Evolutionary conservation across 257 asterid species (phyloP).

Genomic region (Oldenlandia corymbosa): DNA sequence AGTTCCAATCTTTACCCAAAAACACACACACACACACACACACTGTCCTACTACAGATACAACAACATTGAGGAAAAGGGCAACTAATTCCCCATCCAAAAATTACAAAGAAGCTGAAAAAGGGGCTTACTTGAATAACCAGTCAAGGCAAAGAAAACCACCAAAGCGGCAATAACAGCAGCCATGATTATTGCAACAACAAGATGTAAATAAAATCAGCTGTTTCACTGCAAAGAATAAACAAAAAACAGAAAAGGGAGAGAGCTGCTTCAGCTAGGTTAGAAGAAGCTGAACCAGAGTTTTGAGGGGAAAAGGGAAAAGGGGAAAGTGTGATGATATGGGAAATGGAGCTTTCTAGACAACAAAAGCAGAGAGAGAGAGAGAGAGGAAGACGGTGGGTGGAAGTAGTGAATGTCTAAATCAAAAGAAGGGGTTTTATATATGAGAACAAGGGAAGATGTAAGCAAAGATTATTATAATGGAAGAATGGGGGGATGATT

Average conservation of each 20-base stretch:
- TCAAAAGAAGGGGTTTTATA: constrained; percentile 16
- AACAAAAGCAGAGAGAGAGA: too few species aligned
- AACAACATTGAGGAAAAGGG: constrained; percentile 4
- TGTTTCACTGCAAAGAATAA: neutral
- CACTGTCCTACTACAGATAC: neutral
- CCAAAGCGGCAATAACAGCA: constrained; percentile 37
- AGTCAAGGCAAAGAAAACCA: constrained; percentile 45
- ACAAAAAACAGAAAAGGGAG: neutral
- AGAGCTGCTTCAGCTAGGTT: too few species aligned
- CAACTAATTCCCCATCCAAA: neutral
- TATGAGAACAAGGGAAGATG: constrained; percentile 1
- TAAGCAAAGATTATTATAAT: constrained; percentile 3
- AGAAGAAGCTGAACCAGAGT: too few species aligned
- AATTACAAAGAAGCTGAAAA: neutral
- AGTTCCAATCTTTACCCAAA: neutral
- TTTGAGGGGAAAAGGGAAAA: neutral
- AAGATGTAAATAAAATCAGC: too few species aligned
- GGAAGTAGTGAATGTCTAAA: constrained; percentile 1
- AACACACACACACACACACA: neutral
- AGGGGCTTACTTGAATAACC: constrained; percentile 36
- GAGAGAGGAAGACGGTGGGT: constrained; percentile 11
- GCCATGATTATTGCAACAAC: constrained; percentile 37
- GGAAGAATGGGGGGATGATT: too few species aligned
- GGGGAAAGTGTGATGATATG: neutral
- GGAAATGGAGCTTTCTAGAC: constrained; percentile 18